Evolutionary conservation across 352 stramenopile species (phyloP), one percentile per base, ranked within the genome.

Genomic region (Paralagenidium karlingii): DNA sequence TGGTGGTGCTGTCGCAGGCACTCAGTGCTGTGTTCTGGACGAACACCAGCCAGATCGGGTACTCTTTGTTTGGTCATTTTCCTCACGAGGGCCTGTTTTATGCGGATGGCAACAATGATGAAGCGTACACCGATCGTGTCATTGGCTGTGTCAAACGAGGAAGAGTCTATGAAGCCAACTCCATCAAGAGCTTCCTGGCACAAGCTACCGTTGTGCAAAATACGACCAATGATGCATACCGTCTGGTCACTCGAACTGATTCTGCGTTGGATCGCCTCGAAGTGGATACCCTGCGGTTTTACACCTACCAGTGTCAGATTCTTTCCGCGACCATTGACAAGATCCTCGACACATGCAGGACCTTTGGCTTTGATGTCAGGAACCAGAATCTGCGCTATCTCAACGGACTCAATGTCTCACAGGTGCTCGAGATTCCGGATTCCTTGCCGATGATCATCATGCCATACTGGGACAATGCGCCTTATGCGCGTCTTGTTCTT

Each of bases 91-190:
- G 25, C 13, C 58, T 53, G 24, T 11, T 13, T 19, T n/a, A 43
- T 24, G 53, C 66, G 29, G 41, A 30, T 8, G 58, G 60, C 31
- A 34, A 15, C n/a, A 78, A 78, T 38, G 68, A 79, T 34, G 64
- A 67, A 24, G 60, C 56, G 7, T 68, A 59, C 29, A 60, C 60
- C 0, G 68, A 79, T 36, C 64, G 68, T 3, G 1, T 60, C 5
- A n/a, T 82, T 11, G 63, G 53, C n/a, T 79, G 68, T 37, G 49
- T 58, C 3, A 48, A 57, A 7, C 32, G 60, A 15, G 63, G 62
- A 5, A 42, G 52, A 0, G 48, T 60, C 19, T 68, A 69, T 40
- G 50, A 59, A 27, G 50, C 64, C 15, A 25, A 52, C 7, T 42
- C 63, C 16, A 48, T 78, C 6, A 58, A 52, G 21, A 45, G 62